Conservation (phyloP, 768 basidiomycete genomes). For the Gymnopilus junonius region DNA sequence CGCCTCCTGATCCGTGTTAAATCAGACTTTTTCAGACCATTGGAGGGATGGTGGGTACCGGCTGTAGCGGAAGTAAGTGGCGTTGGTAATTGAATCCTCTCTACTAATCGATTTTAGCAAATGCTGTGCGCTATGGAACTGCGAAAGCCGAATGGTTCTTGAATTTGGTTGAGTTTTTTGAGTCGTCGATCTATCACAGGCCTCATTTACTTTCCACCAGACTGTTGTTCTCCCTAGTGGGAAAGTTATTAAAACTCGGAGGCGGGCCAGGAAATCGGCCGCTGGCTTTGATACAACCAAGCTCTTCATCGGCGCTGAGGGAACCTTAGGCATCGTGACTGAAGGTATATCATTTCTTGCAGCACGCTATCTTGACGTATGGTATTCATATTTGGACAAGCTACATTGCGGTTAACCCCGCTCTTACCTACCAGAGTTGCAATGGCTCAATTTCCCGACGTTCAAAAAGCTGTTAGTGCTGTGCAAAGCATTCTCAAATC, state of each 20-base stretch:
- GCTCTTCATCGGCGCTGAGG: conserved; percentile 89
- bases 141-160: conserved; percentile 90
- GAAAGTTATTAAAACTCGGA: conserved; percentile 86
- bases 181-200: background rate
- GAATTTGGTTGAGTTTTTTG: conserved; percentile 58
- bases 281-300: conserved; percentile 90
- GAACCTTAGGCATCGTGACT: conserved; percentile 88
- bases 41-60: conserved; percentile 89
- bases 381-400: conserved; percentile 38
- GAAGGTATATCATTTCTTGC: conserved; percentile 56
- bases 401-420: conserved; percentile 83
- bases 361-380: background rate
- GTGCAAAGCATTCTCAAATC: conserved; percentile 81
- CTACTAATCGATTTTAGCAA: conserved; percentile 46
- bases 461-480: conserved; percentile 76
- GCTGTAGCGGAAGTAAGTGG: conserved; percentile 78
- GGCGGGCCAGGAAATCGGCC: conserved; percentile 79
- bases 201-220: conserved; percentile 26
- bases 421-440: conserved; percentile 83
- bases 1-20: background rate
- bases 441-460: conserved; percentile 84
- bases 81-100: background rate
- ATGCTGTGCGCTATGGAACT: conserved; percentile 86
- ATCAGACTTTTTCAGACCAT: conserved; percentile 56
- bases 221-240: conserved; percentile 87